Evolutionary conservation across 164 flowering plant genomes (phyloP).

Genomic region (Vitis cinerea): DNA sequence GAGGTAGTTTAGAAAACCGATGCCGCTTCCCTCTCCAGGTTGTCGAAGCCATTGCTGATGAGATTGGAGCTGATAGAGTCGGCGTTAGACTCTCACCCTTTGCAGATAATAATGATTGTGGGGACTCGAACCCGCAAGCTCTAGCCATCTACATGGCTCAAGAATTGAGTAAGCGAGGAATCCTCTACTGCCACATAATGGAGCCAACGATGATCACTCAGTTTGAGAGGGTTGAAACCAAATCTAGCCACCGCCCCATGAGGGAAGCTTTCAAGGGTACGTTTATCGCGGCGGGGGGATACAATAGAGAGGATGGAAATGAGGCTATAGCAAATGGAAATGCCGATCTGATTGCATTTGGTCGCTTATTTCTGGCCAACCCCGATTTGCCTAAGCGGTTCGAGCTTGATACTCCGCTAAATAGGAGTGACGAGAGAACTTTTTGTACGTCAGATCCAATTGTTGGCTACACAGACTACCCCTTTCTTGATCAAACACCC

Average conservation of each 20-base stretch:
- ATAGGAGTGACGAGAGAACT: conserved; percentile 3
- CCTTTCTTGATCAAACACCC: conserved; percentile 1
- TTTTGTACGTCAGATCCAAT: conserved; percentile 9
- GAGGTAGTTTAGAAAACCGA: conserved; percentile 21
- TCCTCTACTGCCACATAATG: conserved; percentile 20
- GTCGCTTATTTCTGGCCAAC: conserved; percentile 9
- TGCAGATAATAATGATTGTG: conserved; percentile 7
- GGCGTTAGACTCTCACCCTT: conserved; percentile 26
- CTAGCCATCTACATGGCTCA: conserved; percentile 21
- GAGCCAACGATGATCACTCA: conserved; percentile 18
- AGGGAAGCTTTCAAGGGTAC: conserved; percentile 23
- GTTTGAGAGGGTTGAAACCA: neutral
- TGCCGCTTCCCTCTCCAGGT: conserved; percentile 20
- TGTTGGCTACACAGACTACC: conserved; percentile 16
- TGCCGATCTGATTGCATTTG: conserved; percentile 11
- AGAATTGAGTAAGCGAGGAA: conserved; percentile 10
- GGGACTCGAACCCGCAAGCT: conserved; percentile 23
- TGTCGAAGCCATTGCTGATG: conserved; percentile 17
- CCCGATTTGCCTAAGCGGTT: conserved; percentile 15
- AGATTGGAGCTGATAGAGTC: conserved; percentile 16
- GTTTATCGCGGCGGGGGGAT: conserved; percentile 23
- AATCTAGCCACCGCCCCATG: conserved; percentile 14
- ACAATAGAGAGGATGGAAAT: conserved; percentile 13
- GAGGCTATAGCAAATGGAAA: conserved; percentile 8
- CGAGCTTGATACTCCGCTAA: conserved; percentile 3